Conservation (phyloP, 2,329 filamentous ascomycete genomes). For the Talaromyces amestolkiae region DNA sequence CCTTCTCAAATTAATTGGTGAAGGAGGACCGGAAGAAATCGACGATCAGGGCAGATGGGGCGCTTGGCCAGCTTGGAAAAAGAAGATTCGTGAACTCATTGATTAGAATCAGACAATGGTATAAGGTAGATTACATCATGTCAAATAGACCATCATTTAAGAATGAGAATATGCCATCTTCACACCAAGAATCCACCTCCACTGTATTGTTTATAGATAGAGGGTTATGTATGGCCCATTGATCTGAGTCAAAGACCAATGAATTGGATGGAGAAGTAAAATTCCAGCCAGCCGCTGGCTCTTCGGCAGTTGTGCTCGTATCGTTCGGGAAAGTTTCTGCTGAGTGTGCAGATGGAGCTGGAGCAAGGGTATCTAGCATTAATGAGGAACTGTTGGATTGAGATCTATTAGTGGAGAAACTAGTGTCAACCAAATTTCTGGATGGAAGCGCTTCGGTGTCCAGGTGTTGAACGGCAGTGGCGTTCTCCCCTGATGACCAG, state of each 20-base stretch:
- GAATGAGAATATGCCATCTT: constrained; percentile 7
- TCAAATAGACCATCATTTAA: constrained; percentile 6
- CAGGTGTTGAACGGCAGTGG: too few species aligned
- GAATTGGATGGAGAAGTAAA: not conserved
- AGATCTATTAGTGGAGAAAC: not conserved
- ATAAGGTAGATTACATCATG: not conserved
- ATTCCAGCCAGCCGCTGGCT: not conserved
- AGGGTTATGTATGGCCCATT: not conserved
- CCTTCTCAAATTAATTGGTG: not conserved
- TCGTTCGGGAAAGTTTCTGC: not conserved
- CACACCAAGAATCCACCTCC: not conserved
- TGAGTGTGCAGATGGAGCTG: not conserved
- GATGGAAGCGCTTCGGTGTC: not conserved
- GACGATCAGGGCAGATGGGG: constrained; percentile 6
- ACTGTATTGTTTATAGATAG: not conserved
- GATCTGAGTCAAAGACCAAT: not conserved
- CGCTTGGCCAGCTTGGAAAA: constrained; percentile 6
- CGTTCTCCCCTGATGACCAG: not conserved
- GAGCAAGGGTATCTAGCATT: not conserved
- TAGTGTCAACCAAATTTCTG: not conserved
- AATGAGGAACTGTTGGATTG: not conserved
- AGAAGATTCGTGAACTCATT: constrained; percentile 3
- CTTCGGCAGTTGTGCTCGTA: not conserved
- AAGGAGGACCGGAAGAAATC: not conserved
- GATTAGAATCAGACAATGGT: not conserved